Evolutionary conservation across 2,329 filamentous ascomycete species (phyloP).

Genomic region (Aspergillus alliaceus): DNA sequence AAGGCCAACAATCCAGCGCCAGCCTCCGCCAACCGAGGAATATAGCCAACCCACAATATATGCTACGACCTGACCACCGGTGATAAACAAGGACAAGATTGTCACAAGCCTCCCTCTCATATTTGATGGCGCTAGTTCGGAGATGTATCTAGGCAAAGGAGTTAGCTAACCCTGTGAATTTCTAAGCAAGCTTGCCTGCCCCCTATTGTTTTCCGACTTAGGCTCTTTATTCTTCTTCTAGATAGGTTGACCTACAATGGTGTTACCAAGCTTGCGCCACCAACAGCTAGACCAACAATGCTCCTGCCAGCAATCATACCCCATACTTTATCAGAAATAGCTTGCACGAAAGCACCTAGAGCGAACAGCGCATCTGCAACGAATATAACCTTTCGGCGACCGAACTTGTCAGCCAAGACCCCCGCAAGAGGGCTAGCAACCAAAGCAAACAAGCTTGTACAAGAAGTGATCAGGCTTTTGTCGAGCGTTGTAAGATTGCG

Average conservation of each 20-base stretch:
- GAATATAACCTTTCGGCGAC: slow-evolving; percentile 49
- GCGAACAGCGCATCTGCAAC: slow-evolving; percentile 48
- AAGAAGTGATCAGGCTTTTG: slow-evolving; percentile 59
- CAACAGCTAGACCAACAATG: slow-evolving; percentile 49
- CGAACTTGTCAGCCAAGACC: slow-evolving; percentile 51
- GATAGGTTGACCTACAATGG: slow-evolving; percentile 56
- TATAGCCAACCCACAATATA: slow-evolving; percentile 82
- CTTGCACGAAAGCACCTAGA: slow-evolving; percentile 46
- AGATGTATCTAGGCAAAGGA: slow-evolving; percentile 64
- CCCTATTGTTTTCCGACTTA: not conserved
- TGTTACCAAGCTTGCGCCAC: slow-evolving; percentile 68
- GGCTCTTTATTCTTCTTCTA: not conserved
- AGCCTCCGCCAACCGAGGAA: slow-evolving; percentile 62
- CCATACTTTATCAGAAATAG: slow-evolving; percentile 40
- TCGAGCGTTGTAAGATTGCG: slow-evolving; percentile 54
- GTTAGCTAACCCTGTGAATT: not conserved
- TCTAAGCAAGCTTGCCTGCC: not conserved
- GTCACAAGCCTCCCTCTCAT: slow-evolving; percentile 79
- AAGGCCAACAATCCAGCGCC: slow-evolving; percentile 90
- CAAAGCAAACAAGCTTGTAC: slow-evolving; percentile 58
- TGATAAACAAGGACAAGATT: slow-evolving; percentile 79
- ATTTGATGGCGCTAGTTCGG: slow-evolving; percentile 76
- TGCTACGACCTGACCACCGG: slow-evolving; percentile 82
- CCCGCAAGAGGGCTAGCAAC: slow-evolving; percentile 57
- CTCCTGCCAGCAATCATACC: slow-evolving; percentile 49